Evolutionary conservation across 176 grass and related monocot species (phyloP).

Genomic region (Puccinellia tenuiflora): DNA sequence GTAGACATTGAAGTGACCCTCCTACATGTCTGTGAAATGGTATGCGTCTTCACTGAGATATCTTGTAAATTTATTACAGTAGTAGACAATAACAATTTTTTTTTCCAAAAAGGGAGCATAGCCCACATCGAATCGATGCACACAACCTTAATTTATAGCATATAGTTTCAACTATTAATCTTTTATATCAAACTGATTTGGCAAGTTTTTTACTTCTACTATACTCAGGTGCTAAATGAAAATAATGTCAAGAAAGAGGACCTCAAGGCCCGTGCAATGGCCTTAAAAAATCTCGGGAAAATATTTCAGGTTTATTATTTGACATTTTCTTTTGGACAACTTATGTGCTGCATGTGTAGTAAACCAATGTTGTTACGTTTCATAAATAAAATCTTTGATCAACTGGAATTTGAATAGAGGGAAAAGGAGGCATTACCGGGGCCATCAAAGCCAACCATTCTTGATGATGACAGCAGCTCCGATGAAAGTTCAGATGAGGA

Average conservation of each 20-base stretch:
- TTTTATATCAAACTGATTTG: not conserved
- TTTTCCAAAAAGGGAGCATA: too few species aligned
- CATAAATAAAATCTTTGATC: not conserved
- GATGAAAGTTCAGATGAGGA: constrained; percentile 88
- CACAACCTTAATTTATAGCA: too few species aligned
- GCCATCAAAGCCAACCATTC: constrained; percentile 64
- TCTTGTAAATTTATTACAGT: not conserved
- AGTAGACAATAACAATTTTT: too few species aligned
- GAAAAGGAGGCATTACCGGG: constrained; percentile 77
- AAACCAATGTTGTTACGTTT: not conserved
- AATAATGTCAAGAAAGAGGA: constrained; percentile 92
- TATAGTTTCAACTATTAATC: too few species aligned
- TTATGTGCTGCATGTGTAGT: not conserved
- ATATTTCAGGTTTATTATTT: constrained; percentile 64
- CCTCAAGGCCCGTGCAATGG: constrained; percentile 62
- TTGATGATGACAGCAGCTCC: constrained; percentile 59
- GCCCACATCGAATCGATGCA: too few species aligned
- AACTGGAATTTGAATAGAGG: constrained; percentile 37
- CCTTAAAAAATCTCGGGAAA: constrained; percentile 88
- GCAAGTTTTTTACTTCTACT: not conserved
- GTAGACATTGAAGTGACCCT: constrained; percentile 96
- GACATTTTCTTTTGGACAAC: not conserved
- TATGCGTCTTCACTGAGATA: constrained; percentile 26
- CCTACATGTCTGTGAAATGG: constrained; percentile 92
- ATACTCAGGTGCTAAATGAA: constrained; percentile 73